phyloP scores from a whole-genome alignment of 345 rosid species.

The Eucalyptus erythrocorys region DNA sequence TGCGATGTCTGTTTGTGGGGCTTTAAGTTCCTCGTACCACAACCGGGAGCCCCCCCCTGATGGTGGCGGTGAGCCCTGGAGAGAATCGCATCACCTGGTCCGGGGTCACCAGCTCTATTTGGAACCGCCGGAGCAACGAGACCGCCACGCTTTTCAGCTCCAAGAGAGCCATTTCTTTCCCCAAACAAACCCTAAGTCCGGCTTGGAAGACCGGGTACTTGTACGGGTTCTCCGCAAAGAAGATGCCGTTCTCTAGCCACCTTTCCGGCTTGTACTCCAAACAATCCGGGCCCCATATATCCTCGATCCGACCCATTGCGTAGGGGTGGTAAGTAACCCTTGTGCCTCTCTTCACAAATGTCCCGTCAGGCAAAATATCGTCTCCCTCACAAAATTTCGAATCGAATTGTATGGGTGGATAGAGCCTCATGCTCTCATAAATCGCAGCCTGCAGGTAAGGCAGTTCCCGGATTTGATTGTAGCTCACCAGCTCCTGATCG shows the following conservation, averaged over 20 bases:
- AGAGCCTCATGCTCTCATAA: slow-evolving; percentile 39
- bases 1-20: not conserved
- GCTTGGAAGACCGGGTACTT: slow-evolving; percentile 75
- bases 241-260: slow-evolving; percentile 45
- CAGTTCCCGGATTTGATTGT: slow-evolving; percentile 16
- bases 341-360: slow-evolving; percentile 41
- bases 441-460: slow-evolving; percentile 34
- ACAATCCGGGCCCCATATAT: slow-evolving; percentile 64
- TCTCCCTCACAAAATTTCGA: slow-evolving; percentile 33
- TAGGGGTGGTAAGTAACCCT: slow-evolving; percentile 73
- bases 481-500: slow-evolving; percentile 6
- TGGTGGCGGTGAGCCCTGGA: slow-evolving; percentile 43
- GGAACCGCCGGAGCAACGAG: slow-evolving; percentile 28
- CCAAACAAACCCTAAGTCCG: slow-evolving; percentile 60
- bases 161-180: slow-evolving; percentile 69
- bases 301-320: slow-evolving; percentile 66
- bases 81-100: slow-evolving; percentile 17
- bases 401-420: slow-evolving; percentile 52
- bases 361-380: slow-evolving; percentile 40
- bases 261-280: slow-evolving; percentile 63
- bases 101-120: slow-evolving; percentile 1
- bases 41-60: slow-evolving; percentile 37
- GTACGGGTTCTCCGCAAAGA: slow-evolving; percentile 32
- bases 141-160: slow-evolving; percentile 52
- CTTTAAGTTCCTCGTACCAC: not conserved